These are phyloP conservation scores for Nothophaeocryptopus gaeumannii DNA, from an alignment of 2,329 filamentous ascomycete species.

Conservation along the genomic window DNA sequence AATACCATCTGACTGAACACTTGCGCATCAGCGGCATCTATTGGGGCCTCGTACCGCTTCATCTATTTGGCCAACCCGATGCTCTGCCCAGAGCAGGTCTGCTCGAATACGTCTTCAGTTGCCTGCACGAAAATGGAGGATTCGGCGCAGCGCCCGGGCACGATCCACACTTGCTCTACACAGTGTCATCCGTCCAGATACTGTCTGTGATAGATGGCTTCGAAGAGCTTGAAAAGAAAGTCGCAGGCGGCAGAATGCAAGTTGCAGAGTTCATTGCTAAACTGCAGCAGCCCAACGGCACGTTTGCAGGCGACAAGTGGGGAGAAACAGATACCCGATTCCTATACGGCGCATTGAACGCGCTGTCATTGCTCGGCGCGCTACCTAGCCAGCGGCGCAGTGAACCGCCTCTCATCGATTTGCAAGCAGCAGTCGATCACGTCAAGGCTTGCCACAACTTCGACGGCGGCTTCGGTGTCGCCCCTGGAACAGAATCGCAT, in stretches of 20 bases:
- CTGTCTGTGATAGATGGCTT: conserved; percentile 82
- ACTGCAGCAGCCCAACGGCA: conserved; percentile 78
- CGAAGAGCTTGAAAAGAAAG: conserved; percentile 71
- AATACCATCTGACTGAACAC: conserved; percentile 98
- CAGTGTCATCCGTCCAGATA: conserved; percentile 91
- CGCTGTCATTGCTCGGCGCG: conserved; percentile 76
- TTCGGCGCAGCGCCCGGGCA: conserved; percentile 93
- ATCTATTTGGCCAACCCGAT: conserved; percentile 77
- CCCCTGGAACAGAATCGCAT: conserved; percentile 89
- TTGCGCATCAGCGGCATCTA: conserved; percentile 93
- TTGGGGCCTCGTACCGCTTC: conserved; percentile 87
- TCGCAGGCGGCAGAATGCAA: conserved; percentile 64
- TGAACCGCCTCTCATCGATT: conserved; percentile 59
- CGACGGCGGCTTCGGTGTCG: conserved; percentile 88
- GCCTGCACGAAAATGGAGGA: conserved; percentile 81
- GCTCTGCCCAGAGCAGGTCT: conserved; percentile 77
- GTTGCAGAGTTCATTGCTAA: conserved; percentile 78
- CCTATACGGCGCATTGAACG: conserved; percentile 84
- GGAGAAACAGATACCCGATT: conserved; percentile 95
- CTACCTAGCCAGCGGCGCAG: conserved; percentile 46
- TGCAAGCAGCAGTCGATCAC: conserved; percentile 75
- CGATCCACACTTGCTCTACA: conserved; percentile 94
- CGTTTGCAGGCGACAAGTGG: conserved; percentile 93
- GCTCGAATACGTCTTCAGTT: conserved; percentile 93
- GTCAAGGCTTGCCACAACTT: conserved; percentile 84